Evolutionary conservation across 257 asterid genomes (phyloP).

Genomic region (Marsdenia floribunda): DNA sequence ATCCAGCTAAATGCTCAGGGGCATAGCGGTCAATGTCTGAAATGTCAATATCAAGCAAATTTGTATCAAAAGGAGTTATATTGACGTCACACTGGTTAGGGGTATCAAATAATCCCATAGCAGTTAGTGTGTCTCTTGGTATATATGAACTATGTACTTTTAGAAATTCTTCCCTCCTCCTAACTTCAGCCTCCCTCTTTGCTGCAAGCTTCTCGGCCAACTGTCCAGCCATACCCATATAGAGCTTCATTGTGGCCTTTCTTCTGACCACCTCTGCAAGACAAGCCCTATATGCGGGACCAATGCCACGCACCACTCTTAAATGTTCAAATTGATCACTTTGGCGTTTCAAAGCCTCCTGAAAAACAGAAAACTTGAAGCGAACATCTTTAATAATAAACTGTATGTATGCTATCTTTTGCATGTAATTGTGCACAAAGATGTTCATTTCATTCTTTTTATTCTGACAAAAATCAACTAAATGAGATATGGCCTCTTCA

Average conservation of each 20-base stretch:
- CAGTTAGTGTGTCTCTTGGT: conserved; percentile 76
- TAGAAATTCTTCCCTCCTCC: conserved; percentile 82
- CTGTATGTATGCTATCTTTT: conserved; percentile 84
- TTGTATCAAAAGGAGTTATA: conserved; percentile 70
- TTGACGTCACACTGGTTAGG: conserved; percentile 90
- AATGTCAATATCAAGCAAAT: conserved; percentile 70
- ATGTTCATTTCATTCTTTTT: conserved; percentile 86
- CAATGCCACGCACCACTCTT: conserved; percentile 83
- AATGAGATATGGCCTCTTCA: conserved; percentile 52
- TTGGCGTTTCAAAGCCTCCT: conserved; percentile 91
- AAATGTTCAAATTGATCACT: conserved; percentile 83
- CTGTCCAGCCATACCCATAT: conserved; percentile 97
- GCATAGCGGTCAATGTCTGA: conserved; percentile 85
- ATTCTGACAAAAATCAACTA: conserved; percentile 68
- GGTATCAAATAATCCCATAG: conserved; percentile 83
- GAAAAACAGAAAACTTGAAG: conserved; percentile 78
- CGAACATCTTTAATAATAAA: conserved; percentile 77
- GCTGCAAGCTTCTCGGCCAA: conserved; percentile 91
- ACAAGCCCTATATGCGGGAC: conserved; percentile 90
- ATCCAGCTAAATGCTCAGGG: conserved; percentile 74
- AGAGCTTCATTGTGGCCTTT: conserved; percentile 86
- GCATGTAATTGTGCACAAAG: conserved; percentile 85
- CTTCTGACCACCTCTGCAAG: conserved; percentile 94
- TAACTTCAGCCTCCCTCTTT: conserved; percentile 78
- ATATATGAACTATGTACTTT: conserved; percentile 61